These are phyloP conservation scores for Epichloe typhina DNA, from an alignment of 2,329 filamentous ascomycete species.

Conservation along the genomic window DNA sequence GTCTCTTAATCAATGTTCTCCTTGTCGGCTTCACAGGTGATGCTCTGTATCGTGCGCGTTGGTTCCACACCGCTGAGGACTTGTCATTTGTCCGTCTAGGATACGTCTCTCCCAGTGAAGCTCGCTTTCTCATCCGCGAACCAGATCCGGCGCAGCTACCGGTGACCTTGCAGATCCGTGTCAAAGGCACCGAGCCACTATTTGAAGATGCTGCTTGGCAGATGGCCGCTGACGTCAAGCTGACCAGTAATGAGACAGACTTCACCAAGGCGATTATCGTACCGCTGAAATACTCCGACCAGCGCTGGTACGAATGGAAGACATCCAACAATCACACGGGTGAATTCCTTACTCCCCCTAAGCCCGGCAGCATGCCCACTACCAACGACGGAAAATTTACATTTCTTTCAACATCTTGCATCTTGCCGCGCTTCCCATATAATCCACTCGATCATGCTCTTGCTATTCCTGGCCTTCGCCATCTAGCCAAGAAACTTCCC, in stretches of 20 bases:
- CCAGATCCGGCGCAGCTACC: slow-evolving; percentile 64
- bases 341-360: slow-evolving; percentile 66
- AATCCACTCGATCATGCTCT: slow-evolving; percentile 71
- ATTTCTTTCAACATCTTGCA: slow-evolving; percentile 85
- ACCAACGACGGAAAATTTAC: slow-evolving; percentile 61
- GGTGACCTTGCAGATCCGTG: slow-evolving; percentile 53
- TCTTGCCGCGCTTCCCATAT: slow-evolving; percentile 86
- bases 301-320: slow-evolving; percentile 68
- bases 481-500: slow-evolving; percentile 61
- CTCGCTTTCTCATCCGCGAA: slow-evolving; percentile 74
- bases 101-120: slow-evolving; percentile 69
- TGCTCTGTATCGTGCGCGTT: slow-evolving; percentile 59
- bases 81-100: slow-evolving; percentile 79
- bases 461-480: slow-evolving; percentile 64
- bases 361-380: slow-evolving; percentile 47
- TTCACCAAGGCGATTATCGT: slow-evolving; percentile 63
- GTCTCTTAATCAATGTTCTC: slow-evolving; percentile 58
- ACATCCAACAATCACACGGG: slow-evolving; percentile 81
- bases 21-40: slow-evolving; percentile 62
- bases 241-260: slow-evolving; percentile 65
- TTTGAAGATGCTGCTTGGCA: slow-evolving; percentile 53
- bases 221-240: slow-evolving; percentile 47
- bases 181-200: slow-evolving; percentile 35
- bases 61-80: slow-evolving; percentile 57
- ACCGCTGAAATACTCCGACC: slow-evolving; percentile 47